phyloP scores from a whole-genome alignment of 176 grass and related monocot genomes.

The Ensete ventricosum region DNA sequence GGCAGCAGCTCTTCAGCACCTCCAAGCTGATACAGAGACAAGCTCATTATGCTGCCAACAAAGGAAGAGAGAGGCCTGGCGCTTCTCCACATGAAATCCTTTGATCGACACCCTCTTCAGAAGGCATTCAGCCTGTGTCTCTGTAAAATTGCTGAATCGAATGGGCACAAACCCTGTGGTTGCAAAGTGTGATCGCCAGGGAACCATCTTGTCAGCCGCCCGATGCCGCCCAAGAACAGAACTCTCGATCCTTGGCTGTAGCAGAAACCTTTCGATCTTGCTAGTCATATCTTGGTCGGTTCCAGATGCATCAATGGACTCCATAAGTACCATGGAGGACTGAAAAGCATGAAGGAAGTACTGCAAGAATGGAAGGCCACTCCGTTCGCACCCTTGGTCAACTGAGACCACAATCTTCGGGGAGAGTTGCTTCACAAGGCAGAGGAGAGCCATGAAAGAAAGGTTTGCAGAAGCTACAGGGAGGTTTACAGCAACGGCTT shows the following conservation, averaged over 20 bases:
- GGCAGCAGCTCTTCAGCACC: background rate
- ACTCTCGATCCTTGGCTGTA: constrained; percentile 12
- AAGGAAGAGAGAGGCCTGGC: constrained; percentile 6
- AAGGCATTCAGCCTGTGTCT: constrained; percentile 16
- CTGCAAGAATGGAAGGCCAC: constrained; percentile 5
- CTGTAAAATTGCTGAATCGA: constrained; percentile 18
- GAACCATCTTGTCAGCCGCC: background rate
- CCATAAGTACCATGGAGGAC: constrained; percentile 11
- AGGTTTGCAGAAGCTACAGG: background rate
- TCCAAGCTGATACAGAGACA: constrained; percentile 14
- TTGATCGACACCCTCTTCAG: constrained; percentile 13
- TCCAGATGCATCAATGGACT: constrained; percentile 20
- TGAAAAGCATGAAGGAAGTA: constrained; percentile 10
- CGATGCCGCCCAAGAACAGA: background rate
- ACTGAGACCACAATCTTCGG: constrained; percentile 19
- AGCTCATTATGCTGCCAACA: constrained; percentile 17
- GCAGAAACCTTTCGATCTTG: constrained; percentile 9
- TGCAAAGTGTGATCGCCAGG: constrained; percentile 6
- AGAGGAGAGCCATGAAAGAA: background rate
- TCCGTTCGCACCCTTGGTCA: constrained; percentile 2
- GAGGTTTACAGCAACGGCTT: constrained; percentile 16
- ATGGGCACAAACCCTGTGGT: constrained; percentile 1
- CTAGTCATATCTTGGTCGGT: constrained; percentile 1
- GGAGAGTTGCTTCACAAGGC: constrained; percentile 10
- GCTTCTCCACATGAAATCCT: constrained; percentile 24